Evolutionary conservation across 116 monocot genomes (phyloP).

Genomic region (Papilionanthe hybrid): DNA sequence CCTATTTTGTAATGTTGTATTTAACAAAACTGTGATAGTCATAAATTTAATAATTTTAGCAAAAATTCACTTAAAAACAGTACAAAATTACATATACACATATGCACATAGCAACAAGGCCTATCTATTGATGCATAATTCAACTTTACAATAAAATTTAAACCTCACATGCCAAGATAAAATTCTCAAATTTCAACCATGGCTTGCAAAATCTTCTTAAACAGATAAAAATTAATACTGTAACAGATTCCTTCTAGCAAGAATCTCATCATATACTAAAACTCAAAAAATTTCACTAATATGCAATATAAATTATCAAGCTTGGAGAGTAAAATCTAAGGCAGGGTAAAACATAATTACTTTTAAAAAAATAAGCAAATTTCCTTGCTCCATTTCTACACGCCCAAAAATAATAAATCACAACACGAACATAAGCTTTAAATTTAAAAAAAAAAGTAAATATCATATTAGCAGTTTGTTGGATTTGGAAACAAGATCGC

Average conservation of each 20-base stretch:
- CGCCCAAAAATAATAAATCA: not conserved
- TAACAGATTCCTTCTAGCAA: not conserved
- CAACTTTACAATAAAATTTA: too few relatives aligned
- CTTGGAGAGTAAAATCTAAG: not conserved
- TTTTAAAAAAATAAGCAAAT: not conserved
- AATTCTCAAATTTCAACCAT: not conserved
- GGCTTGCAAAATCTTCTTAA: not conserved
- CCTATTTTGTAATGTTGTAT: too few relatives aligned
- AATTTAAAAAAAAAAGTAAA: not conserved
- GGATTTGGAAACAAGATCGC: not conserved
- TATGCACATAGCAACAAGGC: too few relatives aligned
- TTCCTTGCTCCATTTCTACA: slow-evolving; percentile 30
- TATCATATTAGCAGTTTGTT: not conserved
- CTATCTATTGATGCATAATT: too few relatives aligned
- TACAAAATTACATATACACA: too few relatives aligned
- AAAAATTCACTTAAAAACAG: too few relatives aligned
- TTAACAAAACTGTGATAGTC: too few relatives aligned
- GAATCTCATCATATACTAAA: not conserved
- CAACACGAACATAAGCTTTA: not conserved
- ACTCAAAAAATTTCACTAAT: not conserved
- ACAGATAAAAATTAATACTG: not conserved
- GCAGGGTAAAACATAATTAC: too few relatives aligned
- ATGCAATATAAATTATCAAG: not conserved
- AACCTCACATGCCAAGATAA: too few relatives aligned
- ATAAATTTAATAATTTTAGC: too few relatives aligned